Base-by-base conservation (phyloP, 1,139 yeast genomes). In the Taiozyma sp. region DNA sequence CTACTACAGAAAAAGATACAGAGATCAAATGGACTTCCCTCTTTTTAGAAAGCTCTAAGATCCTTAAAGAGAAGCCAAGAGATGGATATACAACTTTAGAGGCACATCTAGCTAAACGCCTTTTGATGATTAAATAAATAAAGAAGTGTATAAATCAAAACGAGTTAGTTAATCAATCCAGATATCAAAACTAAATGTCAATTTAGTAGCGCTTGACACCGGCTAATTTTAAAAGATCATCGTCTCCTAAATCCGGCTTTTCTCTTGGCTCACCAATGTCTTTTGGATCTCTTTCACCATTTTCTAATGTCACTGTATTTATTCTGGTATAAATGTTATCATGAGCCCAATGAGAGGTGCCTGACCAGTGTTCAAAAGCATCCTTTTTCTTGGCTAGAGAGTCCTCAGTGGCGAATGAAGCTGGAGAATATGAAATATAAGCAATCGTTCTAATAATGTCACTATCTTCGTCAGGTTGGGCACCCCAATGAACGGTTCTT, bases 301-400 rank as follows among this genome's bases (percentile, higher is more conserved):
- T 49, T n/a, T 61, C 57, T 23, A 58, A 52, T 4, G 27, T 32
- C 38, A 56, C 58, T 12, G 19, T 49, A 19, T 48, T 45, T 1
- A 47, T 32, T 50, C 61, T 58, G 22, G 54, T 51, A 22, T 45
- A 53, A 16, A 62, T 55, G 45, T 63, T 63, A 43, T 62, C 65
- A 48, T 63, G 66, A 10, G 67, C 62, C 67, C 67, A 64, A 46
- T 65, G 68, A 8, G 63, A 54, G 4, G 66, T 61, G n/a, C 65
- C 63, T 13, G 47, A 27, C 64, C 64, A 62, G 4, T 48, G 44
- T 28, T 62, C 56, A 43, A 65, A 63, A 2, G 56, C 57, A 8
- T 48, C 43, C 38, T 50, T 56, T 51, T 62, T 64, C 30, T 44
- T 45, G 8, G 36, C 48, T 30, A 62, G 48, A 9, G 56, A 32